Conservation (phyloP, 305 asterid genomes). For the Coffea humblotiana region DNA sequence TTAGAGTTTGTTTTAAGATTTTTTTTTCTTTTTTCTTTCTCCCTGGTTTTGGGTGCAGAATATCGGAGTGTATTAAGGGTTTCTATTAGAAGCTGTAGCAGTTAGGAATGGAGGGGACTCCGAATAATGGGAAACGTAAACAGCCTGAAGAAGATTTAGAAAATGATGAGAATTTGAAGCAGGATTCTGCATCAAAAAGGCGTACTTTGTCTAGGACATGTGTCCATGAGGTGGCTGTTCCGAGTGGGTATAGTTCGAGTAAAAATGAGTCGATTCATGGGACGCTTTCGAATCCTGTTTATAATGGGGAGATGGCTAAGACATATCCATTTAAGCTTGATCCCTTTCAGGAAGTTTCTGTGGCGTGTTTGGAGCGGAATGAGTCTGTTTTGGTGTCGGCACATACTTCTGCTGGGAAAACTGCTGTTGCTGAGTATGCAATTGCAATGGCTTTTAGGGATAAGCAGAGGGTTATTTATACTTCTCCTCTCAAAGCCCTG, state of each 20-base stretch:
- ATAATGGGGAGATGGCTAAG: conserved; percentile 72
- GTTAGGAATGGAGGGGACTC: conserved; percentile 40
- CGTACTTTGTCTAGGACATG: conserved; percentile 61
- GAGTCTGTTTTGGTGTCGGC: conserved; percentile 94
- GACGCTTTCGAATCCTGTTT: conserved; percentile 75
- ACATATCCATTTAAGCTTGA: conserved; percentile 75
- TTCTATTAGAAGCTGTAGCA: neutral
- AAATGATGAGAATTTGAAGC: conserved; percentile 29
- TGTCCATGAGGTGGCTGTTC: conserved; percentile 96
- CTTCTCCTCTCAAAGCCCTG: conserved; percentile 91
- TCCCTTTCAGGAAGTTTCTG: conserved; percentile 74
- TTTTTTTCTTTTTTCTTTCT: neutral
- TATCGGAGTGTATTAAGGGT: neutral
- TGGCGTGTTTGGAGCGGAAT: conserved; percentile 84
- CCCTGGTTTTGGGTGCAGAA: neutral
- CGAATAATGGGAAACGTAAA: conserved; percentile 53
- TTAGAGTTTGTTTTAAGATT: neutral
- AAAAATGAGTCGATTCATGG: conserved; percentile 73
- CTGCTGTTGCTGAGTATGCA: conserved; percentile 98
- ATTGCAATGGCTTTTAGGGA: conserved; percentile 95
- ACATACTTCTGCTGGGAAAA: conserved; percentile 98
- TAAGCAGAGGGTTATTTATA: conserved; percentile 88
- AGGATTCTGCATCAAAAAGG: conserved; percentile 52
- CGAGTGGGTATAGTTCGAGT: conserved; percentile 51
- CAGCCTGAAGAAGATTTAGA: conserved; percentile 43